Evolutionary conservation across 1,139 yeast genomes (phyloP), one percentile per base, ranked within the genome.

Genomic region (Kodamaea sp.): DNA sequence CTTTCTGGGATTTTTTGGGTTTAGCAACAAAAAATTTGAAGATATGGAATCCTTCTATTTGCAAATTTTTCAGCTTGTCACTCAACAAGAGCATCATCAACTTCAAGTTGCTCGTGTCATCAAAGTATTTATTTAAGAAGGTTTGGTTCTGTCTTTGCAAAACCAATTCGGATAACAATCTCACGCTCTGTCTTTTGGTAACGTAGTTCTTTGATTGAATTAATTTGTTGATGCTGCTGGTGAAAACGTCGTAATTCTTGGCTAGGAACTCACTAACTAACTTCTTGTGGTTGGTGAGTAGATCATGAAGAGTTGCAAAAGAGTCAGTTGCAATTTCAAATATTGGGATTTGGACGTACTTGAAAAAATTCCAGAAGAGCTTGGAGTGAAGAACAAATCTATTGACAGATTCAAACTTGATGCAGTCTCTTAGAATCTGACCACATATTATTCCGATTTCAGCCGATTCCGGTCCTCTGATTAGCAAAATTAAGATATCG

Each of bases 11-110:
- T 58, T 90, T 90, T 47, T 84, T 82, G 5, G 98, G 98, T 57
- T 92, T 92, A 6, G 97, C 98, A 22, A 89, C 90, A 61, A 92
- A 88, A 26, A 83, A 86, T 60, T 92, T 92, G 65, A 92, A 92
- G 24, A 92, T 83, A 50, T 92, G 92, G 55, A 92, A 92, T 3
- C 96, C 92, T 59, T 92, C 98, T 38, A 80, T 65, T 56, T 89
- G 96, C 41, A 92, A 71, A 57, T 89, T 90, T 50, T 84, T 86
- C 50, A 95, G 89, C 59, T 84, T 85, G 55, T 92, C 97, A 43
- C 94, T 83, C 47, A 92, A 67, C 40, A 89, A 63, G 24, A 85
- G 73, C 98, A 92, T 92, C 26, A 88, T 78, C 37, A 88, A 63
- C 57, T 92, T 90, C 48, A 92, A 67, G 52, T 89, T 90, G 35